Evolutionary conservation across 805 yeast species (phyloP), one percentile per base, ranked within the genome.

Genomic region (Myxozyma vanderwaltii): DNA sequence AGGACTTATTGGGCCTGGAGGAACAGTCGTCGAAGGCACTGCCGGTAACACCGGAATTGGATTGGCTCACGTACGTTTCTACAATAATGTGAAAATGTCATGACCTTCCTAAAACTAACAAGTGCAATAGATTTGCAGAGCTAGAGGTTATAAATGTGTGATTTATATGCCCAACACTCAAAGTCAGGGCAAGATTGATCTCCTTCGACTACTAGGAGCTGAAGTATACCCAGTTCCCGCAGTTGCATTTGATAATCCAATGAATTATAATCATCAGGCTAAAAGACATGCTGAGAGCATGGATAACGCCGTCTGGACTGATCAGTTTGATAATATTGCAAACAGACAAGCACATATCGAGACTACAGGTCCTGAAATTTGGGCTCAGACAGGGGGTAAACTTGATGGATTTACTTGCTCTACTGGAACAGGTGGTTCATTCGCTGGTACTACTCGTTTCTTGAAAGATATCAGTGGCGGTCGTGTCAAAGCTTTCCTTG

Each of bases 41-140:
- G 97, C 97, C 2, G 97, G 97, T 33, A 90, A 90, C 75, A 90
- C 97, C n/a, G 97, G 96, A 17, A 90, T 90, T 66, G 96, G 96
- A 0, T 76, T 90, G 56, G 96, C 96, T 5, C 86, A 83, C 65
- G 72, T 77, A 49, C 5, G 64, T 44, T 39, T 13, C 43, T 15
- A 3, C 7, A 17, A 24, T 17, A 31, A 27, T 44, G 6, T 29
- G n/a, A 17, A 19, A n/a, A n/a, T n/a, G n/a, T n/a, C n/a, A n/a
- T n/a, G 24, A 12, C 41, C 10, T 6, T 19, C 5, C 15, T 6
- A n/a, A 26, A 7, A 24, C 2, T 31, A 52, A 17, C 24, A 39
- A 35, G 15, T 36, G 6, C 23, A 5, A 83, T 86, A 60, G 64
- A 61, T 61, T 46, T 88, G 95, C 71, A 78, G 96, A 36, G 81